Conservation (phyloP, 164 flowering plant genomes). For the Saururus chinensis region DNA sequence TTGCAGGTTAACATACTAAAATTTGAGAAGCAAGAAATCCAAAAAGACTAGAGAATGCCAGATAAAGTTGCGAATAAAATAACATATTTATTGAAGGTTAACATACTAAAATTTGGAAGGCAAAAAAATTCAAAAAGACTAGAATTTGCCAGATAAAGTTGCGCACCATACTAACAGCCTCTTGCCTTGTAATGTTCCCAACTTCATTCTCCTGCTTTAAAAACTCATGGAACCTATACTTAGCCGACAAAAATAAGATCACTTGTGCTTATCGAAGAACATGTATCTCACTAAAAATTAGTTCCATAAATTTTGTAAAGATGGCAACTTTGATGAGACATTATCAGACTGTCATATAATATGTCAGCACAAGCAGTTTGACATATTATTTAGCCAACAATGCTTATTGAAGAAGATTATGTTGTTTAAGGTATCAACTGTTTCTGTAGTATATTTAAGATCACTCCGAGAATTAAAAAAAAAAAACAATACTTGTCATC, state of each 20-base stretch:
- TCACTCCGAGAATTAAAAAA: neutral
- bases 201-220: slow-evolving; percentile 93
- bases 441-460: neutral
- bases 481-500: neutral
- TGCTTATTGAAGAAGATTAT: no score
- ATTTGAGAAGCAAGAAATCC: neutral
- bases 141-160: slow-evolving; percentile 3
- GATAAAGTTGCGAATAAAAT: slow-evolving; percentile 9
- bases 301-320: neutral
- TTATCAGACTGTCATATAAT: neutral
- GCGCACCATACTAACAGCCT: slow-evolving; percentile 98
- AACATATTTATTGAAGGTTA: neutral
- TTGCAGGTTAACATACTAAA: no score
- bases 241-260: neutral
- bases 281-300: neutral
- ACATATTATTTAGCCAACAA: no score
- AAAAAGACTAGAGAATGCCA: neutral
- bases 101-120: no score
- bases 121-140: neutral
- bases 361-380: neutral
- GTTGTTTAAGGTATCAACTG: neutral
- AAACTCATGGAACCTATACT: slow-evolving; percentile 86
- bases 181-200: slow-evolving; percentile 96
- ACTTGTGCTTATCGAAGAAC: neutral
- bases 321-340: neutral